These are phyloP conservation scores for Sporothrix pallida DNA, from an alignment of 2,329 filamentous ascomycete genomes.

Conservation along the genomic window DNA sequence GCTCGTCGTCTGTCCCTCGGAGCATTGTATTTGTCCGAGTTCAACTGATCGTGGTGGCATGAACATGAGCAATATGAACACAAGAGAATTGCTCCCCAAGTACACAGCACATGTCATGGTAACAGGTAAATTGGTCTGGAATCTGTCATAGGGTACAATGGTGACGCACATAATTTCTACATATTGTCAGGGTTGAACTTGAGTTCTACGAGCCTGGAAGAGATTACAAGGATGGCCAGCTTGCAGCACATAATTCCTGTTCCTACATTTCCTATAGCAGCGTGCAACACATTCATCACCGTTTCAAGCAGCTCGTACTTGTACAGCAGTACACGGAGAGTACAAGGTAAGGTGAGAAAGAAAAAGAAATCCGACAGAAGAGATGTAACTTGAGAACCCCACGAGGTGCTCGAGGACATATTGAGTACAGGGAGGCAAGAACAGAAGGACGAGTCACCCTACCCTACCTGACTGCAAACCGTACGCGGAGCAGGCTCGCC, in stretches of 20 bases:
- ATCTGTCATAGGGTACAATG: neutral
- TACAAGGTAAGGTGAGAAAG: too few species aligned
- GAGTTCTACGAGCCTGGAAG: neutral
- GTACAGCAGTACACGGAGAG: neutral
- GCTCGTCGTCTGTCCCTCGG: too few species aligned
- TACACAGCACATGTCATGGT: neutral
- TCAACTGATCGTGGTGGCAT: neutral
- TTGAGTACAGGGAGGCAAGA: too few species aligned
- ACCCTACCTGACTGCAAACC: too few species aligned
- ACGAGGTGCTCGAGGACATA: too few species aligned
- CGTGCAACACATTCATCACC: neutral
- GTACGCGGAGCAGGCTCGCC: too few species aligned
- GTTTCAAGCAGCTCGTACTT: conserved; percentile 8
- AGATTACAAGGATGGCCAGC: conserved; percentile 7
- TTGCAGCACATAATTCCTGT: neutral
- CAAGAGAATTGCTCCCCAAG: neutral
- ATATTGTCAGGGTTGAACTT: too few species aligned
- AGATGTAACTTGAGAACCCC: too few species aligned
- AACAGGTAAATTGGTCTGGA: neutral
- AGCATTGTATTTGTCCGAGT: neutral
- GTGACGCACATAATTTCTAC: too few species aligned
- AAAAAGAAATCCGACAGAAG: too few species aligned
- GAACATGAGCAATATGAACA: neutral
- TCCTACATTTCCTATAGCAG: neutral
- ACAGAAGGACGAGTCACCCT: too few species aligned